Evolutionary conservation across 345 rosid genomes (phyloP).

Genomic region (Excoecaria cochinchinensis): DNA sequence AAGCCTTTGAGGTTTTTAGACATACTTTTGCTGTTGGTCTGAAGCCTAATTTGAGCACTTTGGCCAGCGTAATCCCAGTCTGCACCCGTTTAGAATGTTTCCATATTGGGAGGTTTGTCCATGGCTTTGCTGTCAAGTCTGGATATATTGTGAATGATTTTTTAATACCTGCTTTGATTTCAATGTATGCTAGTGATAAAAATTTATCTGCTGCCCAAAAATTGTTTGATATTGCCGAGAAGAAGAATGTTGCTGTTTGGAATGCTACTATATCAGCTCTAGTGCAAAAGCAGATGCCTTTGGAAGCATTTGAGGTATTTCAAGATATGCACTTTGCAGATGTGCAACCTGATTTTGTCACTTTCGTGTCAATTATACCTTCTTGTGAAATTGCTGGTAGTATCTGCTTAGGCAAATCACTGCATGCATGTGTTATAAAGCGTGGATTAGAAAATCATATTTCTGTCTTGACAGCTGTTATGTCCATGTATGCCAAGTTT

Average conservation of each 20-base stretch:
- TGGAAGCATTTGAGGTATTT: conserved; percentile 39
- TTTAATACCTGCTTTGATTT: conserved; percentile 48
- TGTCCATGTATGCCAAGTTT: conserved; percentile 26
- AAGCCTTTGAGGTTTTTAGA: conserved; percentile 17
- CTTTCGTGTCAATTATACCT: conserved; percentile 44
- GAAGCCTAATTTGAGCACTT: conserved; percentile 28
- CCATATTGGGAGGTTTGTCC: conserved; percentile 20
- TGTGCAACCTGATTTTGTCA: conserved; percentile 35
- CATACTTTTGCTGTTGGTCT: conserved; percentile 11
- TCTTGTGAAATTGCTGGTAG: conserved; percentile 26
- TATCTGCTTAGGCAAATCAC: conserved; percentile 29
- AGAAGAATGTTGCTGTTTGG: conserved; percentile 38
- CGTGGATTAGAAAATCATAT: conserved; percentile 33
- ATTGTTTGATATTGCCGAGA: conserved; percentile 33
- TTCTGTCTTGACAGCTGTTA: conserved; percentile 26
- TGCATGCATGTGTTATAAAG: conserved; percentile 45
- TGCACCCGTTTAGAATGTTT: conserved; percentile 22
- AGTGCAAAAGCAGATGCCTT: conserved; percentile 31
- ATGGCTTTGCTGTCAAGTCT: conserved; percentile 27
- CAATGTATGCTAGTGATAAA: conserved; percentile 40
- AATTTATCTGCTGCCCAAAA: conserved; percentile 33
- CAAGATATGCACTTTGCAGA: conserved; percentile 32
- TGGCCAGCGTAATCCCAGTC: conserved; percentile 23
- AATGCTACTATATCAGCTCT: conserved; percentile 46
- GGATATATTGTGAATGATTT: conserved; percentile 17